Evolutionary conservation across 1,284 basidiomycete genomes (phyloP).

Genomic region (Boletus semigastroideus): DNA sequence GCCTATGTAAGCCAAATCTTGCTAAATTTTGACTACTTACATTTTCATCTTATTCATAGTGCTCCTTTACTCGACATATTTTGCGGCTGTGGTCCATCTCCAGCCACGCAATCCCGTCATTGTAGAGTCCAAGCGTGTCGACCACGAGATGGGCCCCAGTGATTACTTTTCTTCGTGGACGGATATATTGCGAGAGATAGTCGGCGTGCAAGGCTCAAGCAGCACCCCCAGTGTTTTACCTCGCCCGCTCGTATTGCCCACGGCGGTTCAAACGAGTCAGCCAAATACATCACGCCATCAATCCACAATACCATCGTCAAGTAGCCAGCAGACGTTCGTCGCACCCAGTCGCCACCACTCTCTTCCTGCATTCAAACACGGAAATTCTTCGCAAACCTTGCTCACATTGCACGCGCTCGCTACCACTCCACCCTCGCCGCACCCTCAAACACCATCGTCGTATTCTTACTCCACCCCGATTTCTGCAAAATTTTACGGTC

Average conservation of each 20-base stretch:
- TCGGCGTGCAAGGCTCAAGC: background rate
- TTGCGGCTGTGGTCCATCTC: constrained; percentile 36
- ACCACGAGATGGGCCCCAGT: constrained; percentile 21
- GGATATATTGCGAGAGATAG: constrained; percentile 7
- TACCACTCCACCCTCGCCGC: background rate
- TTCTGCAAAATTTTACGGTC: background rate
- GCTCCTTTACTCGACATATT: constrained; percentile 37
- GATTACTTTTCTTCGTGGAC: constrained; percentile 4
- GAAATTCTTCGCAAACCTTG: background rate
- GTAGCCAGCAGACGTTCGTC: background rate
- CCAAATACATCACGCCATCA: constrained; percentile 12
- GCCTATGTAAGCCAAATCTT: constrained; percentile 42
- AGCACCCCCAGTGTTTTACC: background rate
- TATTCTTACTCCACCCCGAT: constrained; percentile 4
- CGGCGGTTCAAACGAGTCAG: constrained; percentile 3
- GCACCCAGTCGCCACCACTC: constrained; percentile 23
- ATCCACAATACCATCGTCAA: constrained; percentile 8
- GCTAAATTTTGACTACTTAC: too few species aligned
- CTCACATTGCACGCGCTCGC: constrained; percentile 1
- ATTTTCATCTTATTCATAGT: constrained; percentile 31
- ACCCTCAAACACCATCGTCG: constrained; percentile 11
- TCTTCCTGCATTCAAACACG: constrained; percentile 22
- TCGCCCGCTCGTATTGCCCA: constrained; percentile 11
- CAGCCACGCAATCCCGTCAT: constrained; percentile 28
- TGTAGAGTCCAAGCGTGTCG: constrained; percentile 15